Conservation (phyloP, 2,329 filamentous ascomycete genomes). For the Laburnicola sp. region DNA sequence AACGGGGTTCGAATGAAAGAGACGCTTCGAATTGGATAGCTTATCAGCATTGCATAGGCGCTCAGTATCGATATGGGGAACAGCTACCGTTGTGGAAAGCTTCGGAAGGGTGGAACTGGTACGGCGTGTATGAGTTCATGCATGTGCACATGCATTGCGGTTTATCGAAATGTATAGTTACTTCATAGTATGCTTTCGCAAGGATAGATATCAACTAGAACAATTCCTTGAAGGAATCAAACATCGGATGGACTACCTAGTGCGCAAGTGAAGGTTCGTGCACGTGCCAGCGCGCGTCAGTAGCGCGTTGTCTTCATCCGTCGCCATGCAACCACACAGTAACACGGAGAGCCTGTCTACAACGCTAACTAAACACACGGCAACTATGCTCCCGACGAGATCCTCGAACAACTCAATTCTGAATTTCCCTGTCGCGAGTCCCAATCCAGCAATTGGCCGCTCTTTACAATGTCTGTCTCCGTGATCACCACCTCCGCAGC, state of each 20-base stretch:
- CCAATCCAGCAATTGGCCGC: slow-evolving; percentile 53
- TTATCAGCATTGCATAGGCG: slow-evolving; percentile 7
- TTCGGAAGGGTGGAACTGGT: too few relatives aligned
- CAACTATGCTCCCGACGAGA: slow-evolving; percentile 45
- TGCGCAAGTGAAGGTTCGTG: neutral
- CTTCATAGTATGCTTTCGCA: neutral
- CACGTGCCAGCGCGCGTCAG: slow-evolving; percentile 14
- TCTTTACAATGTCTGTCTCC: slow-evolving; percentile 48
- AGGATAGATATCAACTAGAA: neutral
- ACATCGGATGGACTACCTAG: neutral
- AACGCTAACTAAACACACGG: neutral
- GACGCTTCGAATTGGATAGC: slow-evolving; percentile 11
- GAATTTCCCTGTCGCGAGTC: slow-evolving; percentile 50
- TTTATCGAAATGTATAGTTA: too few relatives aligned
- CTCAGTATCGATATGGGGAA: too few relatives aligned
- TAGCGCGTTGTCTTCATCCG: slow-evolving; percentile 6
- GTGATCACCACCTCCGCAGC: neutral
- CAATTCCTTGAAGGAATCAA: neutral
- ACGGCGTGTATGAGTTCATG: too few relatives aligned
- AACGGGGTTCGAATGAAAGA: neutral
- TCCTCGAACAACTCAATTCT: slow-evolving; percentile 39
- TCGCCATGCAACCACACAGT: neutral
- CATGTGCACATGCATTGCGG: too few relatives aligned
- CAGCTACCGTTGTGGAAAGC: too few relatives aligned
- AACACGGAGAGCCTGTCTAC: neutral